These are phyloP conservation scores for Taiozyma sp. DNA, from an alignment of 1,139 yeast genomes.

Conservation along the genomic window DNA sequence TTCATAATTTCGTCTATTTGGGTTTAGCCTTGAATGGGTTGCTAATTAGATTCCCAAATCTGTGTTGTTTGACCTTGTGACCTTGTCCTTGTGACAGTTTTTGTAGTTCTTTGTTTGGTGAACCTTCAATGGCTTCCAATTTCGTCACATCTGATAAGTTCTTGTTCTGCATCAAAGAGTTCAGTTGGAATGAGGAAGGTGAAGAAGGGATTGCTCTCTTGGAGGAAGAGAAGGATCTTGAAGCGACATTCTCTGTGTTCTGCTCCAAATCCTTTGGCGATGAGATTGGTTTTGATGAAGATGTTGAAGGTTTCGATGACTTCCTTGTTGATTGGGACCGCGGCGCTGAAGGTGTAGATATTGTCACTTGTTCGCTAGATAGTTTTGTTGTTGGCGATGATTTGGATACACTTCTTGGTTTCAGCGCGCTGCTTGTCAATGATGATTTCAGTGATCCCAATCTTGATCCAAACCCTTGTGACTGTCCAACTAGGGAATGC, in stretches of 20 bases:
- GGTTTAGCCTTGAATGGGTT: background rate
- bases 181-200: conserved; percentile 21
- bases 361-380: conserved; percentile 4
- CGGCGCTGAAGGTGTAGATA: background rate
- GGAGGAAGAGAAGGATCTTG: conserved; percentile 1
- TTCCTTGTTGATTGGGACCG: background rate
- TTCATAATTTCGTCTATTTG: background rate
- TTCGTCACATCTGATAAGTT: background rate
- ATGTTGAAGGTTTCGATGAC: background rate
- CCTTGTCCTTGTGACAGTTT: background rate
- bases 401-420: conserved; percentile 7
- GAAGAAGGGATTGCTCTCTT: conserved; percentile 18
- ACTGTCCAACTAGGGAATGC: conserved; percentile 25
- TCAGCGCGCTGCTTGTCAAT: conserved; percentile 8
- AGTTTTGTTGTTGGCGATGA: conserved; percentile 12
- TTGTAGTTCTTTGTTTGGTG: conserved; percentile 14
- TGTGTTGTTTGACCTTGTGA: background rate
- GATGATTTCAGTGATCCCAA: conserved; percentile 22
- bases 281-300: background rate
- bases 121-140: conserved; percentile 20
- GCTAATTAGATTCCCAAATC: background rate
- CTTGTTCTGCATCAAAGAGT: conserved; percentile 12
- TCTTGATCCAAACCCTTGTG: conserved; percentile 25
- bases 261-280: background rate
- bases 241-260: conserved; percentile 3